These are phyloP conservation scores for Naegleria fowleri DNA, from an alignment of 208 protist genomes.

Conservation along the genomic window DNA sequence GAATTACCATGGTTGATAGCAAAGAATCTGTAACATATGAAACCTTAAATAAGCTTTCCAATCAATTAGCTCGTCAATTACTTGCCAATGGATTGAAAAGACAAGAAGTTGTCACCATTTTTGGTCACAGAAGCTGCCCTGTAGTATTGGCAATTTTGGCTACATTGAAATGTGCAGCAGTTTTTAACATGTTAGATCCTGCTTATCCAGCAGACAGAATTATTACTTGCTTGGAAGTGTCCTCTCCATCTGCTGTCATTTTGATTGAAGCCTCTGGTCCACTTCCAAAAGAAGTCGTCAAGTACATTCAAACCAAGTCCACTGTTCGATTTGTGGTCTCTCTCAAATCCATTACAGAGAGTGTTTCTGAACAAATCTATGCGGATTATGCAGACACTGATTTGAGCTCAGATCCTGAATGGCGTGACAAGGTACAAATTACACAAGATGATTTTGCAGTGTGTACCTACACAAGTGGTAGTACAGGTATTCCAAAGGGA, in stretches of 20 bases:
- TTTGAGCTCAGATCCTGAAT: background rate
- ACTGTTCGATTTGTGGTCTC: background rate
- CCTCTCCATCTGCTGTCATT: slow-evolving; percentile 42
- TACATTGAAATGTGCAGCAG: slow-evolving; percentile 51
- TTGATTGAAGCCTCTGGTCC: slow-evolving; percentile 34
- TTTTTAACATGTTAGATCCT: slow-evolving; percentile 58
- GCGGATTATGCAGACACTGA: background rate
- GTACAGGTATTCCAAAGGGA: slow-evolving; percentile 42
- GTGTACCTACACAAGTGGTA: slow-evolving; percentile 53
- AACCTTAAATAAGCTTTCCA: slow-evolving; percentile 34
- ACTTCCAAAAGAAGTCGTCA: slow-evolving; percentile 36
- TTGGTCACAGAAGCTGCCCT: slow-evolving; percentile 49
- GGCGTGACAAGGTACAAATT: slow-evolving; percentile 28
- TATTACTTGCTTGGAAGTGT: slow-evolving; percentile 48
- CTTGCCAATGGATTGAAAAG: slow-evolving; percentile 39
- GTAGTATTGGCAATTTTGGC: slow-evolving; percentile 55
- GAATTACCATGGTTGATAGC: slow-evolving; percentile 9
- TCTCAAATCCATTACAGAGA: background rate
- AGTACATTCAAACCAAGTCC: slow-evolving; percentile 30
- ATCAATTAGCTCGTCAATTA: slow-evolving; percentile 41
- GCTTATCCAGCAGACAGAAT: slow-evolving; percentile 49
- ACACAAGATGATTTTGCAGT: slow-evolving; percentile 48
- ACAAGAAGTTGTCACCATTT: slow-evolving; percentile 53
- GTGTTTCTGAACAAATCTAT: background rate
- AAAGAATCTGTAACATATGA: slow-evolving; percentile 32